A percentile compares a stretch with the other conserved stretches of the same genome.
These are phyloP conservation scores for Aspergillus fructus DNA, from an alignment of 2,329 filamentous ascomycete genomes.

Conservation along the genomic window DNA sequence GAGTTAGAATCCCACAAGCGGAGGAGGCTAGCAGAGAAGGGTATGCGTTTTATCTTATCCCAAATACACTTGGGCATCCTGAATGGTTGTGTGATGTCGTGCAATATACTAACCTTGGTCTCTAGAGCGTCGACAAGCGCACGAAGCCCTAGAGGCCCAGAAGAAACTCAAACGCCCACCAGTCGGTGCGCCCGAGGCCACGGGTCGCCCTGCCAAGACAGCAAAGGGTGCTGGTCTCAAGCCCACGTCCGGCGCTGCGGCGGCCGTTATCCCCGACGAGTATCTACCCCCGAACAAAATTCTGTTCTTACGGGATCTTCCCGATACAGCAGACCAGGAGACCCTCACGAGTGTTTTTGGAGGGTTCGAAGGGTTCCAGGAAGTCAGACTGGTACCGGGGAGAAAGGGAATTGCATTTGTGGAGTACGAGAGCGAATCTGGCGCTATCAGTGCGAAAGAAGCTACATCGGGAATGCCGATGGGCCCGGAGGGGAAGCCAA, in stretches of 20 bases:
- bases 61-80: not conserved
- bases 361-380: constrained; percentile 89
- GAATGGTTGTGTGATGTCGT: not conserved
- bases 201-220: constrained; percentile 65
- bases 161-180: constrained; percentile 70
- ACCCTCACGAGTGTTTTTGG: constrained; percentile 77
- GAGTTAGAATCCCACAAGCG: constrained; percentile 86
- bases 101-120: not conserved
- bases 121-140: constrained; percentile 73
- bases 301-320: constrained; percentile 88
- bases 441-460: constrained; percentile 91
- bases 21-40: constrained; percentile 82
- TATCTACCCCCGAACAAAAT: constrained; percentile 97
- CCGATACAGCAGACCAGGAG: constrained; percentile 81
- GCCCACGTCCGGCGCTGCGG: constrained; percentile 65
- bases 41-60: constrained; percentile 46
- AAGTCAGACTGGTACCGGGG: constrained; percentile 85
- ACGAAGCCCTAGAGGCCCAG: constrained; percentile 75
- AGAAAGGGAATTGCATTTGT: constrained; percentile 90
- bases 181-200: constrained; percentile 45
- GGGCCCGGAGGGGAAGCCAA: constrained; percentile 69
- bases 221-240: constrained; percentile 74
- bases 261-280: constrained; percentile 87
- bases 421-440: constrained; percentile 88
- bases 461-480: constrained; percentile 82